These are phyloP conservation scores for Cryptococcus sp. DNA, from an alignment of 1,284 basidiomycete species.

Conservation along the genomic window DNA sequence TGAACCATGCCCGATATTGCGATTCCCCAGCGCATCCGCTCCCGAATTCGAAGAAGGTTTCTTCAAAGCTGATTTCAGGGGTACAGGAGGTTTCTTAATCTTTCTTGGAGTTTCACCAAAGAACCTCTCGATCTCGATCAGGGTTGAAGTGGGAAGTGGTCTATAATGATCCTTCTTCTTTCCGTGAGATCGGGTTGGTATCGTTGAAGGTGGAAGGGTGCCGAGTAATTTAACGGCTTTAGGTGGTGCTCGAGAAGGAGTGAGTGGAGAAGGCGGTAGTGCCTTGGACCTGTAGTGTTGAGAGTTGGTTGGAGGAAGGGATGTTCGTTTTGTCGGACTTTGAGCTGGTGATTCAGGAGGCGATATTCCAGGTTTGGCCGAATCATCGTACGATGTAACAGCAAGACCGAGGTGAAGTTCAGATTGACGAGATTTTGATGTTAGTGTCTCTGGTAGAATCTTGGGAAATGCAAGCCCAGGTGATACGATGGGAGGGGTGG, in stretches of 20 bases:
- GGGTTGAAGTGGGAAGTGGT: conserved; percentile 27
- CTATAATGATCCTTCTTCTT: conserved; percentile 20
- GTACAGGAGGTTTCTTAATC: not conserved
- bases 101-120: conserved; percentile 28
- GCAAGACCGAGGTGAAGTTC: conserved; percentile 28
- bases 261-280: conserved; percentile 18
- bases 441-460: conserved; percentile 6
- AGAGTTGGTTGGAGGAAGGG: conserved; percentile 7
- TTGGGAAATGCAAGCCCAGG: conserved; percentile 5
- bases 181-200: not conserved
- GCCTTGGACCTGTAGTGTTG: too few relatives aligned
- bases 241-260: conserved; percentile 28
- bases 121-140: conserved; percentile 34
- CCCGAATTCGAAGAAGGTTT: not conserved
- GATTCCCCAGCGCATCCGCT: not conserved
- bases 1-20: conserved; percentile 18
- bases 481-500: not conserved
- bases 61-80: not conserved
- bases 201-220: too few relatives aligned
- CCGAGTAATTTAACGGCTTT: conserved; percentile 34
- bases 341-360: conserved; percentile 2
- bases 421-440: conserved; percentile 9
- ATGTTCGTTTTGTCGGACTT: conserved; percentile 9
- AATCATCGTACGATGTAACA: conserved; percentile 20
- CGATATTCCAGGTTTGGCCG: conserved; percentile 14